phyloP scores from a whole-genome alignment of 257 asterid species.

The Gardenia jasminoides region DNA sequence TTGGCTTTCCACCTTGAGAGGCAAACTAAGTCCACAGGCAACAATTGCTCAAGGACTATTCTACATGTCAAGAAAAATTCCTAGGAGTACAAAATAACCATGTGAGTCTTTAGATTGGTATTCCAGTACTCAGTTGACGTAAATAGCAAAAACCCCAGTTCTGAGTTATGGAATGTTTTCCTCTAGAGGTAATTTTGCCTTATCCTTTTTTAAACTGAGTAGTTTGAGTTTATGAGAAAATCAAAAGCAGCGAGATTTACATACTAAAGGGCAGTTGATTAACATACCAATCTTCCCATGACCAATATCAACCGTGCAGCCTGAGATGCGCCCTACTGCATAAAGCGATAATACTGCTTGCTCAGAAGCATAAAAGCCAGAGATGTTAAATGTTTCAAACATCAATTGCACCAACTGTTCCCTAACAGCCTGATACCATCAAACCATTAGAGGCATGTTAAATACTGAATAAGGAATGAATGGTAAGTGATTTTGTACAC shows the following conservation, averaged over 20 bases:
- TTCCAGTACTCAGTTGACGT: not conserved
- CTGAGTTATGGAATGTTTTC: not conserved
- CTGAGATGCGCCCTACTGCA: constrained; percentile 95
- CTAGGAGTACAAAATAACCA: not conserved
- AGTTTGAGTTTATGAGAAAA: not conserved
- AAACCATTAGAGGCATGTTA: constrained; percentile 1
- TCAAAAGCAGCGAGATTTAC: not conserved
- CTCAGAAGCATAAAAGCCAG: constrained; percentile 94
- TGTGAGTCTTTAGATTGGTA: not conserved
- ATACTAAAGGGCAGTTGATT: not conserved
- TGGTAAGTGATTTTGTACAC: not conserved
- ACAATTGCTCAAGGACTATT: too few relatives aligned
- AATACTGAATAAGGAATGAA: not conserved
- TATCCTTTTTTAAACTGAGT: not conserved
- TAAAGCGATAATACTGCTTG: constrained; percentile 93
- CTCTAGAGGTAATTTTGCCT: not conserved
- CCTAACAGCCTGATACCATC: constrained; percentile 63
- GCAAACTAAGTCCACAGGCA: not conserved
- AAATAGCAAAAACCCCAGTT: not conserved
- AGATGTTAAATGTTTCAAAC: constrained; percentile 90
- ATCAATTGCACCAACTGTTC: constrained; percentile 93
- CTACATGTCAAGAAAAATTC: not conserved
- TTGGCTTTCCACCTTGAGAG: too few relatives aligned
- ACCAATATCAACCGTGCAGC: constrained; percentile 88
- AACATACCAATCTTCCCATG: constrained; percentile 83